Evolutionary conservation across 2,329 filamentous ascomycete species (phyloP).

Genomic region (Diaporthe nobilis): DNA sequence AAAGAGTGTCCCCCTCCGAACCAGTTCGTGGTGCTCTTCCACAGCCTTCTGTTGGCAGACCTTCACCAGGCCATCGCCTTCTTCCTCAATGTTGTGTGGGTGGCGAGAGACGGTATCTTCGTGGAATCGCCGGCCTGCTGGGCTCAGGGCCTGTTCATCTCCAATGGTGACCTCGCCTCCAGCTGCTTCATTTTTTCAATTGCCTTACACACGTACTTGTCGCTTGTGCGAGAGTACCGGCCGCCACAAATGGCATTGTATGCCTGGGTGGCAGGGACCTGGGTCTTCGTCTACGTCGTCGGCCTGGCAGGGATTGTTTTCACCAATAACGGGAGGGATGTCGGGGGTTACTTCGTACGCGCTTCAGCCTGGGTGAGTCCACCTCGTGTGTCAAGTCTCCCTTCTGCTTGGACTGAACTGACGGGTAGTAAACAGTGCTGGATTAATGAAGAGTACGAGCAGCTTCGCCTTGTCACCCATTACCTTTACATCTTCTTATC

Average conservation of each 20-base stretch:
- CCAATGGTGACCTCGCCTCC: slow-evolving; percentile 69
- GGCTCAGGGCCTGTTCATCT: slow-evolving; percentile 70
- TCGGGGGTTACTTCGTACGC: slow-evolving; percentile 62
- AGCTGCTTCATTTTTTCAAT: slow-evolving; percentile 72
- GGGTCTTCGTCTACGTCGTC: slow-evolving; percentile 65
- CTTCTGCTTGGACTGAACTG: not conserved
- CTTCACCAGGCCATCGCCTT: slow-evolving; percentile 70
- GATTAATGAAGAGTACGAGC: slow-evolving; percentile 67
- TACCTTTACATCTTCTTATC: slow-evolving; percentile 73
- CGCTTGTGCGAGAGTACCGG: slow-evolving; percentile 64
- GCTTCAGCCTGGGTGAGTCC: slow-evolving; percentile 65
- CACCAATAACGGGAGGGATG: slow-evolving; percentile 46
- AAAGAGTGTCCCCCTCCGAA: slow-evolving; percentile 52
- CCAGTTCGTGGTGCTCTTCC: slow-evolving; percentile 72
- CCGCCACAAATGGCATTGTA: slow-evolving; percentile 61
- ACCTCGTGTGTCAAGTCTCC: not conserved
- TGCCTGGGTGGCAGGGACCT: slow-evolving; percentile 57
- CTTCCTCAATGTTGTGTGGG: slow-evolving; percentile 67
- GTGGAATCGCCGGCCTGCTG: slow-evolving; percentile 63
- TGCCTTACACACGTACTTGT: slow-evolving; percentile 70
- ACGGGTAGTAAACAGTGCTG: slow-evolving; percentile 64
- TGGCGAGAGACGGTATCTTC: slow-evolving; percentile 61
- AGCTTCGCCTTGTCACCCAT: slow-evolving; percentile 70
- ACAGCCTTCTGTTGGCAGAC: slow-evolving; percentile 72
- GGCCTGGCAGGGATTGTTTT: slow-evolving; percentile 55